Evolutionary conservation across 768 basidiomycete species (phyloP).

Genomic region (Dacryopinax primogenitus): DNA sequence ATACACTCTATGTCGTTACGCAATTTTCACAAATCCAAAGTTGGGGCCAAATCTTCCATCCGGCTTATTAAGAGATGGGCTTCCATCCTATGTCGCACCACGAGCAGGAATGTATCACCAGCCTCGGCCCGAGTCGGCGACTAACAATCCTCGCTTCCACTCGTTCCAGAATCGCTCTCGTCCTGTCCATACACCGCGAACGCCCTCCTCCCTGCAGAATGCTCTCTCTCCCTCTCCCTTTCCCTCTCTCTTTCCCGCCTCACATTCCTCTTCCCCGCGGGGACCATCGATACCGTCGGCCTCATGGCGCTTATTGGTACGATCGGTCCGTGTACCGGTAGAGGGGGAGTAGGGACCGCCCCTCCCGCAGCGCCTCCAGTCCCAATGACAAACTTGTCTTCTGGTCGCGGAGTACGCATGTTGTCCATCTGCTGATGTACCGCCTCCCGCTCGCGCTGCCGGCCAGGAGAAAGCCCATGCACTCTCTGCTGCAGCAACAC

Average conservation of each 20-base stretch:
- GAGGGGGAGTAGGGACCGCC: slow-evolving; percentile 1
- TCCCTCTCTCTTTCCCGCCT: not conserved
- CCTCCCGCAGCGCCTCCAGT: not conserved
- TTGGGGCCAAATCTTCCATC: too few species aligned
- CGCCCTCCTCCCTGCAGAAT: slow-evolving; percentile 31
- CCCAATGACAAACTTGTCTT: not conserved
- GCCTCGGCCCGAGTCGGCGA: too few species aligned
- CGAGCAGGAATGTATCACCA: too few species aligned
- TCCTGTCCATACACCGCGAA: slow-evolving; percentile 84
- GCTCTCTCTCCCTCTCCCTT: not conserved
- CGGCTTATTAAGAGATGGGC: too few species aligned
- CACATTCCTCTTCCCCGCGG: too few species aligned
- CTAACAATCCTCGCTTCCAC: slow-evolving; percentile 7
- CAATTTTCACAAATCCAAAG: too few species aligned
- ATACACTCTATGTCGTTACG: too few species aligned
- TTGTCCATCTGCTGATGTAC: not conserved
- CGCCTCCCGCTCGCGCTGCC: not conserved
- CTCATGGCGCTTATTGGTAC: too few species aligned
- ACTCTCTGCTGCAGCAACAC: not conserved
- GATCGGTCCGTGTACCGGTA: not conserved
- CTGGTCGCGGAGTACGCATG: not conserved
- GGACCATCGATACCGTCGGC: too few species aligned
- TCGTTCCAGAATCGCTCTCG: slow-evolving; percentile 46
- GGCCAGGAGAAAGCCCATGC: not conserved
- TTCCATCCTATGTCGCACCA: too few species aligned